These are phyloP conservation scores for Diddensiella santjacobensis DNA, from an alignment of 805 yeast species.

Conservation along the genomic window DNA sequence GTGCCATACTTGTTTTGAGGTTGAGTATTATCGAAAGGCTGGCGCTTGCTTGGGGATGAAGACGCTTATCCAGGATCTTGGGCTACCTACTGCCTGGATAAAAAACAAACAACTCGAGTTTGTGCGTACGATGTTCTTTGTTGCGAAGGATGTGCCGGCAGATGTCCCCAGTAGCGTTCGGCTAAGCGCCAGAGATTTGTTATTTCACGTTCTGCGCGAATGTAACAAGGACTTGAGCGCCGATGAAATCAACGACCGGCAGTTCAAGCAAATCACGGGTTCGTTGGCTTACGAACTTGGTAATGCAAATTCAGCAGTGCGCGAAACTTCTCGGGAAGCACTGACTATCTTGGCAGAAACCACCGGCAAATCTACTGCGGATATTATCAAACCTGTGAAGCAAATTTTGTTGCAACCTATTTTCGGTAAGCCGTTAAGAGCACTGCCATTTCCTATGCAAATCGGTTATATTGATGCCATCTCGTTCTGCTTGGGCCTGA, in stretches of 20 bases:
- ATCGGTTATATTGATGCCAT: conserved; percentile 97
- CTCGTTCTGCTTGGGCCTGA: conserved; percentile 81
- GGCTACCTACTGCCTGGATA: conserved; percentile 69
- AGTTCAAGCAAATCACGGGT: conserved; percentile 79
- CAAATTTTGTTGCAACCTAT: conserved; percentile 83
- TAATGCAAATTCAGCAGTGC: conserved; percentile 76
- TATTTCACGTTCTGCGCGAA: conserved; percentile 56
- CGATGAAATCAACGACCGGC: conserved; percentile 62
- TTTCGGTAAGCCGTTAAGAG: conserved; percentile 93
- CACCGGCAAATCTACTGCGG: conserved; percentile 64
- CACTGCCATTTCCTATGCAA: conserved; percentile 97
- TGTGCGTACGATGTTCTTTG: conserved; percentile 81
- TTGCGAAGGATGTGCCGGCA: conserved; percentile 80
- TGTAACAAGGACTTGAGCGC: conserved; percentile 63
- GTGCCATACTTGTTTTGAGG: conserved; percentile 89
- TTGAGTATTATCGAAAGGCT: conserved; percentile 75
- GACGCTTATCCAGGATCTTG: conserved; percentile 64
- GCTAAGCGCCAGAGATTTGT: conserved; percentile 63
- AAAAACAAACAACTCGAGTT: conserved; percentile 76
- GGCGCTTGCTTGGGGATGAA: conserved; percentile 87
- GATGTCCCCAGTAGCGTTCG: conserved; percentile 83
- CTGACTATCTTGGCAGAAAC: conserved; percentile 64
- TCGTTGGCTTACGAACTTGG: conserved; percentile 89
- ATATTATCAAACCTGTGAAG: conserved; percentile 78
- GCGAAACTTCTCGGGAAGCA: conserved; percentile 76